These are phyloP conservation scores for Cyclotella atomus DNA, from an alignment of 108 stramenopile species.

Conservation along the genomic window DNA sequence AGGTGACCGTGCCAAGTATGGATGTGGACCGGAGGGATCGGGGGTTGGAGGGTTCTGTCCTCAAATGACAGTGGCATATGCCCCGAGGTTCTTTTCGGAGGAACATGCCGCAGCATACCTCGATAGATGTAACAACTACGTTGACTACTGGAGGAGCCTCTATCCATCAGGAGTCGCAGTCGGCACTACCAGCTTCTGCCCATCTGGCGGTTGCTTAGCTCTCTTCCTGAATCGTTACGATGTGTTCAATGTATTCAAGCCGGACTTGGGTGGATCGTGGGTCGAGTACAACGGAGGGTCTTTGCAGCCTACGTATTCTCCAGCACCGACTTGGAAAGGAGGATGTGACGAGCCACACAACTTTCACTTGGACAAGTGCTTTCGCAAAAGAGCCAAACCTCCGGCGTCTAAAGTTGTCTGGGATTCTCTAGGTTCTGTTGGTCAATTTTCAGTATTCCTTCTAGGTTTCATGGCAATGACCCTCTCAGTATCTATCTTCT, in stretches of 20 bases:
- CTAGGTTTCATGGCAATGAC: constrained; percentile 84
- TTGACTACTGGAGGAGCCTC: constrained; percentile 85
- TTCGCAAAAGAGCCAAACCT: constrained; percentile 71
- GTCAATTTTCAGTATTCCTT: constrained; percentile 79
- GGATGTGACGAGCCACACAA: constrained; percentile 89
- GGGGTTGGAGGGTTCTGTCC: constrained; percentile 80
- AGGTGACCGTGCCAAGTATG: constrained; percentile 83
- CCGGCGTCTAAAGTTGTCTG: constrained; percentile 78
- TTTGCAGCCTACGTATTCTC: constrained; percentile 81
- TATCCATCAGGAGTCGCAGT: constrained; percentile 90
- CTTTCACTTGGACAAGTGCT: constrained; percentile 82
- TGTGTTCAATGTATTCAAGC: constrained; percentile 88
- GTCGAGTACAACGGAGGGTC: constrained; percentile 85
- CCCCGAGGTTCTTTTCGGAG: constrained; percentile 63
- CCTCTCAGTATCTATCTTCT: constrained; percentile 79
- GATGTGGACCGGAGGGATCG: constrained; percentile 78
- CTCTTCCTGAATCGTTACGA: constrained; percentile 88
- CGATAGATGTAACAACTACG: constrained; percentile 77
- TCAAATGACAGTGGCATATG: constrained; percentile 87
- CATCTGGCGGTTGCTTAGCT: constrained; percentile 80
- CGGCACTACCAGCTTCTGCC: constrained; percentile 79
- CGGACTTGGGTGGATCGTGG: constrained; percentile 87
- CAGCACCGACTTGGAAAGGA: constrained; percentile 86
- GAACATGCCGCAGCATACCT: constrained; percentile 79
- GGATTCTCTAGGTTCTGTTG: constrained; percentile 84